Base-by-base conservation (phyloP, 176 grass and related monocot genomes). In the Lolium rigidum region DNA sequence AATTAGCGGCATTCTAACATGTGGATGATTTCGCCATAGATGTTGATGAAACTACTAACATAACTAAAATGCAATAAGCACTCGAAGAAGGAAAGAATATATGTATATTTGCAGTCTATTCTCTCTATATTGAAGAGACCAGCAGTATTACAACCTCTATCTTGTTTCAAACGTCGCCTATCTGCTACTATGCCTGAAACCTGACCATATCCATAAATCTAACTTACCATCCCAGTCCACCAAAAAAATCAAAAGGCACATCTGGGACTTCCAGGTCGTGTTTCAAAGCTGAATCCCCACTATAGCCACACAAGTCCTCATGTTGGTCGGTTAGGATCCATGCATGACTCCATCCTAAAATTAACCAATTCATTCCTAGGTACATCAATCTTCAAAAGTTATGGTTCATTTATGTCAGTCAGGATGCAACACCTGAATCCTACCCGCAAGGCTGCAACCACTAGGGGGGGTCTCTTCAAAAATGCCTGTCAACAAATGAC, bases 281-380 rank as follows among this genome's bases (percentile, higher is more conserved):
- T 80, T 55, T 50, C 37, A 58, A 73, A 83, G 70, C 82, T 77
- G 18, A 64, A 75, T 80, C 59, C 26, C 13, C 31, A 38, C 16
- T 28, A 13, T 56, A 75, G 24, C 55, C 38, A 39, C 28, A 11
- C 7, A 80, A 39, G 56, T 67, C 65, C 8, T 44, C 48, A 50
- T 14, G 24, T 69, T 81, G 50, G 20, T 70, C 60, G 12, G 14
- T 87, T 78, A 87, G 76, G 24, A 41, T 75, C 57, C 67, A 84
- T 74, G 80, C 26, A 24, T 22, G 43, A 39, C 43, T 84, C 43
- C 21, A 77, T 18, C n/a, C 70, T 86, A 81, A 21, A 76, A 69
- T 68, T 5, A 10, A 48, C 11, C 7, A 64, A 80, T 31, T 43
- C 38, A 50, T 60, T 56, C 24, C 52, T 67, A n/a, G 74, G 48